Evolutionary conservation across 73 alveolate species (phyloP), one percentile per base, ranked within the genome.

Genomic region (Paramecium primaurelia): DNA sequence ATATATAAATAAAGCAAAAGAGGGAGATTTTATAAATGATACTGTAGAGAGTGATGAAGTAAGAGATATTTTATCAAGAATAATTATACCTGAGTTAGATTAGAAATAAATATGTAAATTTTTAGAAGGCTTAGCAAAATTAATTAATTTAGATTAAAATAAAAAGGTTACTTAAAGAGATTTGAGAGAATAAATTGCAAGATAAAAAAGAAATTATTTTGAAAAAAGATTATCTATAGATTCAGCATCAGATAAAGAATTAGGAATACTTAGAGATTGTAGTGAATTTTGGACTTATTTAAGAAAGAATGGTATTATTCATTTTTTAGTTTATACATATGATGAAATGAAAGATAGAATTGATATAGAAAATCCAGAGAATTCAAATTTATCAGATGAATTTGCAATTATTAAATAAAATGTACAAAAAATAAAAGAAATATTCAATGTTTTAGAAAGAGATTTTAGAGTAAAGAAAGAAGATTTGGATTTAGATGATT

Each of bases 281-380:
- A 71, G 92, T 71, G 94, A 89, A 25, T 89, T 71, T 89, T 89
- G 94, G 94, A 71, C 54, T 45, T 89, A 89, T 38, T 42, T 89
- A 32, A 71, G 86, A 10, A 89, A 89, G 34, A 83, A 89, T 49
- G 94, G 92, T 8, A 40, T 89, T 3, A 71, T 89, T 26, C 94
- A 89, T 11, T 89, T 89, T 71, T 58, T 89, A 47, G 88, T 89
- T 11, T 77, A 44, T 45, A 89, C 92, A 12, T 89, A 64, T 45
- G 94, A 89, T 71, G 94, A 89, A n/a, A 71, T 71, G 80, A 89
- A 59, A 8, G 94, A 89, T 71, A 44, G 80, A 34, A 40, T 73
- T 11, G 91, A 47, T 44, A 49, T 44, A 6, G 94, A 89, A 71
- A 89, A 71, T 2, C 58, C 71, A 6, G 94, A 59, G 20, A 88